Evolutionary conservation across 2,329 filamentous ascomycete genomes (phyloP).

Genomic region (Penicillium brevicompactum): DNA sequence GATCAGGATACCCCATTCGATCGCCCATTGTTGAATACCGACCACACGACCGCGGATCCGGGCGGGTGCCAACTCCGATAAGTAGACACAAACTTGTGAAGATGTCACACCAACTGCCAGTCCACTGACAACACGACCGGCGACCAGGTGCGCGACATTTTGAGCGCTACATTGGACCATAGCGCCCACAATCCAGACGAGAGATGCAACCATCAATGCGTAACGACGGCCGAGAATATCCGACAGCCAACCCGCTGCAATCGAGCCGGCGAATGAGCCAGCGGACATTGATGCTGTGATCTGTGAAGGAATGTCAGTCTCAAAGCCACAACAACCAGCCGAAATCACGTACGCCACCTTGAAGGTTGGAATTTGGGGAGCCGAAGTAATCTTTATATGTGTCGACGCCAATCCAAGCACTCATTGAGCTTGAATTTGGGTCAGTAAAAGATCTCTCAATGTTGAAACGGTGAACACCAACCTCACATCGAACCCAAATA

Average conservation of each 20-base stretch:
- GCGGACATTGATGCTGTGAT: constrained; percentile 63
- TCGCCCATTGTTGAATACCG: constrained; percentile 49
- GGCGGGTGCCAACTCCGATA: constrained; percentile 47
- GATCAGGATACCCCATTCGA: constrained; percentile 48
- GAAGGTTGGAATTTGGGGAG: constrained; percentile 42
- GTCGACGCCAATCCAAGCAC: constrained; percentile 51
- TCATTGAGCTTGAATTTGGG: constrained; percentile 35
- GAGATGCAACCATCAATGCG: constrained; percentile 27
- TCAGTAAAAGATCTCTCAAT: not conserved
- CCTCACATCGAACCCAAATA: constrained; percentile 63
- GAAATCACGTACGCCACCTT: constrained; percentile 34
- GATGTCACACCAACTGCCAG: constrained; percentile 45
- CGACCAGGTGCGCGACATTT: constrained; percentile 26
- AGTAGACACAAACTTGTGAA: constrained; percentile 48
- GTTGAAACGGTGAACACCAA: constrained; percentile 49
- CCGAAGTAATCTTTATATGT: constrained; percentile 60
- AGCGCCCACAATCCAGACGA: constrained; percentile 29
- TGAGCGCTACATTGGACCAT: constrained; percentile 32
- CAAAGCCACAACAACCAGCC: not conserved
- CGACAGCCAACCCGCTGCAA: constrained; percentile 25
- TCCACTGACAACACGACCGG: constrained; percentile 31
- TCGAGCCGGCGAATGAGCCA: constrained; percentile 24
- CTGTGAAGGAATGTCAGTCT: constrained; percentile 39
- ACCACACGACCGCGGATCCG: constrained; percentile 47
- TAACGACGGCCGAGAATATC: constrained; percentile 29